These are phyloP conservation scores for Posidonia australis DNA, from an alignment of 106 monocot species.

Conservation along the genomic window DNA sequence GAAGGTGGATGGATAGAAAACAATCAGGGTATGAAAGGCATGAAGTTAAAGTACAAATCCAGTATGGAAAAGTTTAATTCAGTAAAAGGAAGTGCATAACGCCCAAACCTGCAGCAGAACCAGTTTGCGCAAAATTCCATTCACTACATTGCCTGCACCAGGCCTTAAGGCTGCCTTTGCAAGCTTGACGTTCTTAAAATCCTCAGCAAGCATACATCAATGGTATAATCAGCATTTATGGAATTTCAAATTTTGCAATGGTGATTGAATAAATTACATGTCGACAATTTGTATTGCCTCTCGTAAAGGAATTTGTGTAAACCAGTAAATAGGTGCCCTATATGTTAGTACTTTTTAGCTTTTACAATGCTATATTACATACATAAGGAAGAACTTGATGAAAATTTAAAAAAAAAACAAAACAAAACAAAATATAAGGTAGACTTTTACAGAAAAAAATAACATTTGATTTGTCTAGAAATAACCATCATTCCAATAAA, in stretches of 20 bases:
- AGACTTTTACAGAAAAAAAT: too few relatives aligned
- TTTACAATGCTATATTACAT: too few relatives aligned
- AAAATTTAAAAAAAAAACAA: too few relatives aligned
- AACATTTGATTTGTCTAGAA: too few relatives aligned
- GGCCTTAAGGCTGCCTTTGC: conserved; percentile 83
- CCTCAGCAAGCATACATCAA: not conserved
- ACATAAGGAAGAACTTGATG: too few relatives aligned
- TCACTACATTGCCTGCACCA: conserved; percentile 97
- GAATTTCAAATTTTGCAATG: not conserved
- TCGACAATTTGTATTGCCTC: not conserved
- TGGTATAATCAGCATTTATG: not conserved
- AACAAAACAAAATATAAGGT: too few relatives aligned
- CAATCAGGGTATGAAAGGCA: not conserved
- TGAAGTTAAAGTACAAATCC: not conserved
- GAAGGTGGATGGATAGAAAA: not conserved
- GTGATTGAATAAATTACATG: not conserved
- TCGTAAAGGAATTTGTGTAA: not conserved
- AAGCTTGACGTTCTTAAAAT: conserved; percentile 82
- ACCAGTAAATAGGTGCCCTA: too few relatives aligned
- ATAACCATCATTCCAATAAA: too few relatives aligned
- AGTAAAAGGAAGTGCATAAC: not conserved
- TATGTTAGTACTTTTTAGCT: too few relatives aligned
- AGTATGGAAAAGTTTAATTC: not conserved
- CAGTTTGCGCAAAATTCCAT: conserved; percentile 80
- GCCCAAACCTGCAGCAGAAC: conserved; percentile 52